Evolutionary conservation across 768 basidiomycete species (phyloP).

Genomic region (Rhizopogon vulgaris): DNA sequence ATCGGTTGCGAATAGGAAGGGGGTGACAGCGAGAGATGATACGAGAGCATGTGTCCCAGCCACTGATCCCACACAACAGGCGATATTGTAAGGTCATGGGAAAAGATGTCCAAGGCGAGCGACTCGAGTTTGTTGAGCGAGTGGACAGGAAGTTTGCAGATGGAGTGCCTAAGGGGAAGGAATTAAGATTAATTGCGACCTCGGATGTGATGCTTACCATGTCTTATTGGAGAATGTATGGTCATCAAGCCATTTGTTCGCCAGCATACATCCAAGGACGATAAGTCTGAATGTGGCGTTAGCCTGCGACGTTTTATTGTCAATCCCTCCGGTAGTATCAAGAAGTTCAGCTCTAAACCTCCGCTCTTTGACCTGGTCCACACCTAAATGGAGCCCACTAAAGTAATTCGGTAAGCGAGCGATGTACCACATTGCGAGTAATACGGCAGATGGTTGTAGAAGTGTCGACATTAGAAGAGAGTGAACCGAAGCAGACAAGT

Average conservation of each 20-base stretch:
- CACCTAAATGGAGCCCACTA: conserved; percentile 41
- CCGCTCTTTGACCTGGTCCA: conserved; percentile 52
- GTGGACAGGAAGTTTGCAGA: conserved; percentile 69
- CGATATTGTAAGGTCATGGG: conserved; percentile 65
- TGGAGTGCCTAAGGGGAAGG: conserved; percentile 55
- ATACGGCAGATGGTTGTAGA: conserved; percentile 74
- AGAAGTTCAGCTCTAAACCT: conserved; percentile 62
- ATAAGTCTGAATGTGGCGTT: conserved; percentile 68
- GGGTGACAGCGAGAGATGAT: conserved; percentile 59
- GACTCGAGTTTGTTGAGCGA: conserved; percentile 67
- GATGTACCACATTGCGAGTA: conserved; percentile 80
- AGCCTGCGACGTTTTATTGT: conserved; percentile 45
- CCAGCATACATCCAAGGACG: conserved; percentile 77
- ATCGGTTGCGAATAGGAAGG: conserved; percentile 66
- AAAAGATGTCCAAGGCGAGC: conserved; percentile 63
- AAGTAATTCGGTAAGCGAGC: conserved; percentile 69
- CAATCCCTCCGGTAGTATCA: conserved; percentile 35
- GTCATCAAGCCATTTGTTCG: conserved; percentile 86
- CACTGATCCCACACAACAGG: conserved; percentile 62
- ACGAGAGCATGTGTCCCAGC: conserved; percentile 58
- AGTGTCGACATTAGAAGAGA: conserved; percentile 73
- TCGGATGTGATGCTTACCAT: conserved; percentile 43
- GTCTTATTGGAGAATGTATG: conserved; percentile 89
- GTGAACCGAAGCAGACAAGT: conserved; percentile 56
- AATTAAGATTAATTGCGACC: conserved; percentile 4